Conservation (phyloP, 768 basidiomycete species). For the Tremella fuciformis region DNA sequence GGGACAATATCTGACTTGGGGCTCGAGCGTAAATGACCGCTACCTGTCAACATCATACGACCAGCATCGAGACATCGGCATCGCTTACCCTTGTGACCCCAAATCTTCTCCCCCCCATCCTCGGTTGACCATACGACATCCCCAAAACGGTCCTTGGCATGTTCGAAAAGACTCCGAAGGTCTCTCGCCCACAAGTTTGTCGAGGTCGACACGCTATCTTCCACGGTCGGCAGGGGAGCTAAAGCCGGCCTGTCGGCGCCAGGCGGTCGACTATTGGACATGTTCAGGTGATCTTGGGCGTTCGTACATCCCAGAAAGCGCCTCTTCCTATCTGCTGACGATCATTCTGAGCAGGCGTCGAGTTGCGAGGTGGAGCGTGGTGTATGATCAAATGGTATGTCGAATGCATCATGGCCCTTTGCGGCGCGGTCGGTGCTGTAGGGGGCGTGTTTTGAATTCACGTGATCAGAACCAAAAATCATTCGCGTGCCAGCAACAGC, state of each 20-base stretch:
- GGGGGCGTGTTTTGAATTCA: too few species aligned
- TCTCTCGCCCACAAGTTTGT: constrained; percentile 76
- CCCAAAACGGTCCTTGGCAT: constrained; percentile 88
- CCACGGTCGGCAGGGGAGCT: constrained; percentile 24
- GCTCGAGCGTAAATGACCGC: constrained; percentile 94
- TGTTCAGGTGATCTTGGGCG: not conserved
- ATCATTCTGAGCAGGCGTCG: too few species aligned
- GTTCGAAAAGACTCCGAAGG: constrained; percentile 69
- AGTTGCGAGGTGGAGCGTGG: too few species aligned
- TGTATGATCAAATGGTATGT: too few species aligned
- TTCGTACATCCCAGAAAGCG: not conserved
- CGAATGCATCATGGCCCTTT: too few species aligned
- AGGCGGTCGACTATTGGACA: too few species aligned
- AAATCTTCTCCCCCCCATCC: constrained; percentile 56
- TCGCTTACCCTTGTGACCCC: constrained; percentile 87
- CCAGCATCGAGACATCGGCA: not conserved
- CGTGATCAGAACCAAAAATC: too few species aligned
- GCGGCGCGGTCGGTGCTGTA: too few species aligned
- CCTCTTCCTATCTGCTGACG: not conserved
- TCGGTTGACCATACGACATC: constrained; percentile 79
- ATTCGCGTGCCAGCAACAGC: too few species aligned
- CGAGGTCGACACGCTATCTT: constrained; percentile 53
- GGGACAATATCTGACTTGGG: constrained; percentile 58
- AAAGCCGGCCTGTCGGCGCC: not conserved
- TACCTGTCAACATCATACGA: constrained; percentile 14